These are phyloP conservation scores for Alternaria arborescens DNA, from an alignment of 2,329 filamentous ascomycete genomes.

Conservation along the genomic window DNA sequence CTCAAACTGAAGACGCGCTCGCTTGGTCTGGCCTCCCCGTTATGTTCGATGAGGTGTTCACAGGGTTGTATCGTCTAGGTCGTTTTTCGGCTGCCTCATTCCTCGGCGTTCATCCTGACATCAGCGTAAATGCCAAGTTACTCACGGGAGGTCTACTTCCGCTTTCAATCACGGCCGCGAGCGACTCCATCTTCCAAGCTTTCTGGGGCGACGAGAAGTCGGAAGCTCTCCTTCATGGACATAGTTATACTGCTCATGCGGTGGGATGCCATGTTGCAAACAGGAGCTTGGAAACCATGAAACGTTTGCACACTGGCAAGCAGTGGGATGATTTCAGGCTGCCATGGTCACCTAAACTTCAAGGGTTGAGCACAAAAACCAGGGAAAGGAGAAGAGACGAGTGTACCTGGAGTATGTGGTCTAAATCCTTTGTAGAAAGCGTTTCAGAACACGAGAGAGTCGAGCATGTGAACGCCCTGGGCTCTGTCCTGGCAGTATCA, in stretches of 20 bases:
- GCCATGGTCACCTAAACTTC: background rate
- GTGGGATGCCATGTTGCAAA: constrained; percentile 81
- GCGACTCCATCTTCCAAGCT: constrained; percentile 73
- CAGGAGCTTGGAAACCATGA: constrained; percentile 69
- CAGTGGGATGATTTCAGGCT: constrained; percentile 5
- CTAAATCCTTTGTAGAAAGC: constrained; percentile 63
- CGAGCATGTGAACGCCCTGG: constrained; percentile 74
- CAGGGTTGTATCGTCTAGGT: constrained; percentile 82
- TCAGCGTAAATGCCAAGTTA: constrained; percentile 83
- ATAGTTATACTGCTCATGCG: constrained; percentile 86
- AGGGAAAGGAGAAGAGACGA: background rate
- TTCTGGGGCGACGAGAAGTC: constrained; percentile 78
- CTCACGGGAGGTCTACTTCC: constrained; percentile 83
- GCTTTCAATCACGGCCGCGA: constrained; percentile 78
- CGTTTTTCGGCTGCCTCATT: constrained; percentile 75
- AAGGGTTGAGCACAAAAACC: background rate
- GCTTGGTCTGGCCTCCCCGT: constrained; percentile 79
- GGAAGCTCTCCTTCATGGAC: constrained; percentile 81
- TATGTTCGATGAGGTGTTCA: constrained; percentile 88
- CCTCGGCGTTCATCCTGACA: constrained; percentile 73
- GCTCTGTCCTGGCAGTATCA: constrained; percentile 75
- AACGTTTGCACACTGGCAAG: background rate
- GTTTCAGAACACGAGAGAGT: constrained; percentile 68
- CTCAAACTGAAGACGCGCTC: constrained; percentile 8
- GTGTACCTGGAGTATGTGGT: constrained; percentile 75